Evolutionary conservation across 257 asterid genomes (phyloP).

Genomic region (Sherardia arvensis): DNA sequence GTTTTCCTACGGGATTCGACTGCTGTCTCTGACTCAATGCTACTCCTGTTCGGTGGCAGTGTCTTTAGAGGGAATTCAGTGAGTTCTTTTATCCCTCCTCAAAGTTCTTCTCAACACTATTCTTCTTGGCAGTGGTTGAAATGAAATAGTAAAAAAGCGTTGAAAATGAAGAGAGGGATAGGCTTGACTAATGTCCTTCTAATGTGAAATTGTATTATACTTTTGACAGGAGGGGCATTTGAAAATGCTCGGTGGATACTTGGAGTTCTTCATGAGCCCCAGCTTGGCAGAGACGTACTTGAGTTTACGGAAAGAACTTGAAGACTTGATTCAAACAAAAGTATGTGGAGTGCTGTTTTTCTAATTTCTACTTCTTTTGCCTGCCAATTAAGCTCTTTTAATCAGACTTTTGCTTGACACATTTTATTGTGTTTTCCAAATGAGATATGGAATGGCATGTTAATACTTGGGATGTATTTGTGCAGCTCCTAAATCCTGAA

Average conservation of each 20-base stretch:
- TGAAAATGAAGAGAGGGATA: not conserved
- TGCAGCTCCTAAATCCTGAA: constrained; percentile 73
- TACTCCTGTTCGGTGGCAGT: constrained; percentile 90
- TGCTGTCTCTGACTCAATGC: constrained; percentile 77
- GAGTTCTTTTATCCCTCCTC: constrained; percentile 7
- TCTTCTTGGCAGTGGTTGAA: not conserved
- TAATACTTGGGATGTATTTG: constrained; percentile 3
- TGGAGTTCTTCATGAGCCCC: constrained; percentile 83
- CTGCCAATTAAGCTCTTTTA: not conserved
- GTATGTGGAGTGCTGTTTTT: constrained; percentile 32
- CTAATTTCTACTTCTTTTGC: not conserved
- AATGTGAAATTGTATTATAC: constrained; percentile 13
- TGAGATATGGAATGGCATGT: not conserved
- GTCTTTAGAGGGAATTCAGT: constrained; percentile 56
- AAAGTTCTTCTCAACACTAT: not conserved
- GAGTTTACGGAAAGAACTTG: constrained; percentile 65
- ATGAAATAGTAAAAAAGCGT: not conserved
- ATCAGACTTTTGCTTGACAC: not conserved
- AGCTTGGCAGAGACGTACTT: constrained; percentile 52
- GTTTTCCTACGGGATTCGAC: constrained; percentile 93
- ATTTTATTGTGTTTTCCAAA: not conserved
- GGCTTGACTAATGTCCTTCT: not conserved
- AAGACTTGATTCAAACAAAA: constrained; percentile 62
- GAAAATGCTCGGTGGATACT: constrained; percentile 85
- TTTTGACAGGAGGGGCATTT: constrained; percentile 69